Evolutionary conservation across 495 filamentous ascomycete genomes (phyloP).

Genomic region (Neurospora pannonica): DNA sequence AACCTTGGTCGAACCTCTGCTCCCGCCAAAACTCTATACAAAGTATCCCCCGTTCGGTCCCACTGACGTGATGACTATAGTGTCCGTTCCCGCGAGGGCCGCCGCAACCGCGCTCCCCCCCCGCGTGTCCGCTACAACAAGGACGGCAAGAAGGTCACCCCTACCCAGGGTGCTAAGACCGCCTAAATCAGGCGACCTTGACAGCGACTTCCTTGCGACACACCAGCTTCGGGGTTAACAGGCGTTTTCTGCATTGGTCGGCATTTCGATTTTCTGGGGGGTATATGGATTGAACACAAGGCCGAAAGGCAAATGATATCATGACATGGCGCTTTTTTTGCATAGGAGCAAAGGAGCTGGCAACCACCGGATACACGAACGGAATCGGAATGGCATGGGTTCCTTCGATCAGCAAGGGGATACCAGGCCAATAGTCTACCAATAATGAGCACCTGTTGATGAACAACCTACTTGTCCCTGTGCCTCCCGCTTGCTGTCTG

Average conservation of each 20-base stretch:
- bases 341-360: conserved; percentile 9
- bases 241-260: conserved; percentile 13
- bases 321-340: conserved; percentile 15
- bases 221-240: conserved; percentile 12
- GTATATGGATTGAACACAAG: conserved; percentile 6
- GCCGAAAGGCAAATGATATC: conserved; percentile 18
- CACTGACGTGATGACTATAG: conserved; percentile 44
- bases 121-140: conserved; percentile 98
- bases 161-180: conserved; percentile 56
- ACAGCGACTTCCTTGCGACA: conserved; percentile 4
- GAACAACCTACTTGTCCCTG: neutral
- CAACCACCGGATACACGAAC: conserved; percentile 11
- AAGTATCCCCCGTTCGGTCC: conserved; percentile 4
- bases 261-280: conserved; percentile 14
- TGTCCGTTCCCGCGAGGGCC: conserved; percentile 93
- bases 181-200: conserved; percentile 8
- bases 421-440: conserved; percentile 24
- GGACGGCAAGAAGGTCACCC: conserved; percentile 99
- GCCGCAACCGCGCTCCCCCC: conserved; percentile 97
- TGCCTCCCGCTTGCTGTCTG: neutral
- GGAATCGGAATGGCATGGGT: conserved; percentile 12
- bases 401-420: conserved; percentile 9
- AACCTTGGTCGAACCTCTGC: conserved; percentile 49
- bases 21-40: conserved; percentile 18
- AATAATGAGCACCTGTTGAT: conserved; percentile 24